A percentile compares a stretch with the other conserved stretches of the same genome.
Evolutionary conservation across 129 eudicot species (phyloP).

Genomic region (Artemisia tridentata): DNA sequence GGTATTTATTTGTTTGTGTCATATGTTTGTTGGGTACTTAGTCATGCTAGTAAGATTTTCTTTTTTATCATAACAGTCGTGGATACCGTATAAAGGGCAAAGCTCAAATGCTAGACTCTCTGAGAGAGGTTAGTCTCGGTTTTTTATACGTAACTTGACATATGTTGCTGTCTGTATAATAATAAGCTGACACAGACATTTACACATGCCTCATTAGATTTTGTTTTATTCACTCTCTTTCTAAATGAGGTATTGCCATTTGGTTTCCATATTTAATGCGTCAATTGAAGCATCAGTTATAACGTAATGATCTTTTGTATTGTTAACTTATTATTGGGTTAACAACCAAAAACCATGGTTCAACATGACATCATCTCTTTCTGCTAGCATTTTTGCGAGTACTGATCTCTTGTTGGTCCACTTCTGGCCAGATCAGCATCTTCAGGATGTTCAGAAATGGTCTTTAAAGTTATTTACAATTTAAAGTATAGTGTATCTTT

Average conservation of each 20-base stretch:
- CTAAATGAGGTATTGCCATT: no score
- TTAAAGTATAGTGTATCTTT: neutral
- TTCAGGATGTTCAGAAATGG: slow-evolving; percentile 12
- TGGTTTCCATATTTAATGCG: no score
- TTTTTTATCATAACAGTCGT: slow-evolving; percentile 50
- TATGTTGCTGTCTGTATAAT: no score
- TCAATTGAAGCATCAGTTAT: no score
- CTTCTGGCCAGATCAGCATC: slow-evolving; percentile 5
- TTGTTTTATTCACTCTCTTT: no score
- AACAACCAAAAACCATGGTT: no score
- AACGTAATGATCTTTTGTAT: no score
- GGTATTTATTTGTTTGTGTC: slow-evolving; percentile 38
- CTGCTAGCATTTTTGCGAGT: neutral
- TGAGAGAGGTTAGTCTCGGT: slow-evolving; percentile 66
- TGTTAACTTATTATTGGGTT: no score
- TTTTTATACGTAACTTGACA: neutral
- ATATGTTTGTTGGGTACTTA: neutral
- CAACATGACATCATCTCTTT: no score
- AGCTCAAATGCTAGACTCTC: slow-evolving; percentile 72
- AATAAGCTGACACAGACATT: neutral
- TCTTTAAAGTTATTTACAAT: neutral
- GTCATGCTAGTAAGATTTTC: slow-evolving; percentile 15
- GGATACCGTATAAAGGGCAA: slow-evolving; percentile 96
- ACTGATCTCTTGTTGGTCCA: slow-evolving; percentile 13
- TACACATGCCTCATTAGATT: neutral